Base-by-base conservation (phyloP, 2,329 filamentous ascomycete species). In the Cladosporium halotolerans region DNA sequence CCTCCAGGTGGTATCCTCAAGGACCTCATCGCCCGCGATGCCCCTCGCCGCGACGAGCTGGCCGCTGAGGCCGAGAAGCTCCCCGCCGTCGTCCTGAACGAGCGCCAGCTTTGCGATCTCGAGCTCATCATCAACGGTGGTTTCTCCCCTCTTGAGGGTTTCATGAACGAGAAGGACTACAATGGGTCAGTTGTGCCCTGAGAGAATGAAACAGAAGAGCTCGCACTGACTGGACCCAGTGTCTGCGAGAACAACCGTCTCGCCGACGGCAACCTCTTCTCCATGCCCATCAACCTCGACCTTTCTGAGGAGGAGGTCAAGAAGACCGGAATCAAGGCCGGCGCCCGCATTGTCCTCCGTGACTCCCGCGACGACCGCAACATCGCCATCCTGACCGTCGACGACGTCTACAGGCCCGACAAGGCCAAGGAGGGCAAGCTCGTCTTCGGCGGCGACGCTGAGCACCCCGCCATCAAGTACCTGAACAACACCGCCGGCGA, bases 101-200 rank as follows among this genome's bases (percentile, higher is more conserved):
- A 99, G 80, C 85, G 93, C 67, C 93, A 99, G 76, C 84, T 99
- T 46, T 99, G 93, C 76, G 93, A 99, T 80, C 81, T 99, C 62
- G 93, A 99, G 76, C 76, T 99, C 74, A 90, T 99, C 68, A 84
- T 99, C 73, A 97, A 90, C 73, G 93, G 93, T 70, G 93, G 93
- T 61, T 99, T 99, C 79, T 96, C 91, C 60, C 93, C 93, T 55
- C 83, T 99, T 39, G 92, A 99, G 83, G 93, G 91, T 67, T 99
- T 99, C 79, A 86, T 99, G 87, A 96, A 83, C 73, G 84, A 99
- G 79, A 86, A 89, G 75, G 93, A 99, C 75, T 99, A 96, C 79
- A 87, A 95, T 73, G 85, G 88, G 89, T 92, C 81, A 62, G 80
- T 50, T 8, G 6, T 10, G 16, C 39, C 7, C 13, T 14, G 34